These are phyloP conservation scores for Eucalyptus cloeziana DNA, from an alignment of 345 rosid species.

Conservation along the genomic window DNA sequence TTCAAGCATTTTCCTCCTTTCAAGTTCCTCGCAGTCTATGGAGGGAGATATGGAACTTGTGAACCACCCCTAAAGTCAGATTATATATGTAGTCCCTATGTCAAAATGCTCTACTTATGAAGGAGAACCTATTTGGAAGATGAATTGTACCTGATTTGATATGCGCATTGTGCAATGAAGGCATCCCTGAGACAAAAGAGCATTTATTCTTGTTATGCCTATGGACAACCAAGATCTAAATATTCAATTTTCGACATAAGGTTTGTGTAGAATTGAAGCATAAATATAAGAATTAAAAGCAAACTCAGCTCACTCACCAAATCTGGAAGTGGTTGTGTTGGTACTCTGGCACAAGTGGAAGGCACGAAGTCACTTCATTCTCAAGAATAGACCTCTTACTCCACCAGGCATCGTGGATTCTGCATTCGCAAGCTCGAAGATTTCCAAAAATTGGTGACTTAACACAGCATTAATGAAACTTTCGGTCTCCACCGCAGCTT, in stretches of 20 bases:
- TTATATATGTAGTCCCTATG: rapidly evolving
- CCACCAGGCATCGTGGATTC: background rate
- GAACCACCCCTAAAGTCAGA: too few relatives aligned
- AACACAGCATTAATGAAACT: background rate
- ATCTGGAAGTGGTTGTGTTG: background rate
- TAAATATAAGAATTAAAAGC: too few relatives aligned
- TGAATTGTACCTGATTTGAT: too few relatives aligned
- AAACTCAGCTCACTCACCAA: background rate
- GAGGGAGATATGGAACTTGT: too few relatives aligned
- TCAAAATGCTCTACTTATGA: too few relatives aligned
- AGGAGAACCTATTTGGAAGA: too few relatives aligned
- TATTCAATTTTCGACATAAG: background rate
- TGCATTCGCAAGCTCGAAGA: background rate
- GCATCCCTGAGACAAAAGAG: background rate
- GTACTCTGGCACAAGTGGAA: background rate
- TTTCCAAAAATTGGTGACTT: background rate
- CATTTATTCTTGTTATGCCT: background rate
- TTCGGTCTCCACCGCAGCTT: background rate
- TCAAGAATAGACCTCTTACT: background rate
- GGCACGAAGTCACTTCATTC: background rate
- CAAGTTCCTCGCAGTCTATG: background rate
- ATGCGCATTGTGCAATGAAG: too few relatives aligned
- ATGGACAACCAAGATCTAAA: background rate
- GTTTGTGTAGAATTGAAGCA: background rate
- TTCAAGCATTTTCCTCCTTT: background rate